Evolutionary conservation across 2,329 filamentous ascomycete species (phyloP).

Genomic region (Teratosphaeria gauchensis): DNA sequence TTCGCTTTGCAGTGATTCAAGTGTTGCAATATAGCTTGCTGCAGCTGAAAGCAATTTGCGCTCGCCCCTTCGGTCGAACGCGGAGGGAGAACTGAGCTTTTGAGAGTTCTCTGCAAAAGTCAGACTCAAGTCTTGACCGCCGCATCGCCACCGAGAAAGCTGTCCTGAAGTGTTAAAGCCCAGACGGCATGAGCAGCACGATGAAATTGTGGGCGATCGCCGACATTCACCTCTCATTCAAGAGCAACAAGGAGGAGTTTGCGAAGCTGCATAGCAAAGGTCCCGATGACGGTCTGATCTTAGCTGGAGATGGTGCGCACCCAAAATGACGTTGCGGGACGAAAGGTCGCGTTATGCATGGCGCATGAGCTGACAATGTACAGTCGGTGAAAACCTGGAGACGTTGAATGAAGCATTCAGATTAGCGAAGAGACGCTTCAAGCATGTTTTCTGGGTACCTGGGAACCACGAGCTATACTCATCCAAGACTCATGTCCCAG

Average conservation of each 20-base stretch:
- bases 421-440: constrained; percentile 33
- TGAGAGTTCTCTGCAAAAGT: not conserved
- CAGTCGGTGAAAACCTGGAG: constrained; percentile 26
- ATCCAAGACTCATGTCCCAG: constrained; percentile 27
- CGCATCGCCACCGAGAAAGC: not conserved
- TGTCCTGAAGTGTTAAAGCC: not conserved
- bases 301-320: constrained; percentile 32
- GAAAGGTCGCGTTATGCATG: not conserved
- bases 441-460: constrained; percentile 46
- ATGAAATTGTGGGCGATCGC: constrained; percentile 35
- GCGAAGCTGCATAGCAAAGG: constrained; percentile 29
- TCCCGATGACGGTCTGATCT: constrained; percentile 36
- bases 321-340: not conserved
- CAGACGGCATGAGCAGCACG: not conserved
- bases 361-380: constrained; percentile 6
- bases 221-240: constrained; percentile 40
- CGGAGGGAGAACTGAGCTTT: not conserved
- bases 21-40: not conserved
- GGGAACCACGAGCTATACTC: constrained; percentile 53
- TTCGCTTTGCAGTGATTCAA: not conserved
- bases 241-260: constrained; percentile 35
- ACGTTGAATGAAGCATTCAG: constrained; percentile 30
- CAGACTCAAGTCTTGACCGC: not conserved
- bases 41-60: not conserved
- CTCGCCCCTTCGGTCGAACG: not conserved